These are phyloP conservation scores for Podila horticola DNA, from an alignment of 192 early-diverging fungal species.

Conservation along the genomic window DNA sequence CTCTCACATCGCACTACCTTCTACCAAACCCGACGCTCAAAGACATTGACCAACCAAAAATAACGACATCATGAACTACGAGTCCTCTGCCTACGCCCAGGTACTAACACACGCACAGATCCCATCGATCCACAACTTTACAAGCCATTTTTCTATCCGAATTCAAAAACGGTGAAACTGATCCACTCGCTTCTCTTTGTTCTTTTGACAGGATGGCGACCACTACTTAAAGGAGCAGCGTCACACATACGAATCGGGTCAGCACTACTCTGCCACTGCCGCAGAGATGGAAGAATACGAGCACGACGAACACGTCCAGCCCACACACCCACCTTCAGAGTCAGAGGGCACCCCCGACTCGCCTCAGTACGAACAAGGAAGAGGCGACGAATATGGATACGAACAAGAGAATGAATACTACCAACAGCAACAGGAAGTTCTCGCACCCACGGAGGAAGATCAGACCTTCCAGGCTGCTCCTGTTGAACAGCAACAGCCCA, in stretches of 20 bases:
- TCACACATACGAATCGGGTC: neutral
- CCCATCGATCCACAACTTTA: too few relatives aligned
- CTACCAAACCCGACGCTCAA: neutral
- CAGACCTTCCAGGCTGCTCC: neutral
- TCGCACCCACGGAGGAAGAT: neutral
- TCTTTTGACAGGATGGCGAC: neutral
- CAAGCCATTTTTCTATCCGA: too few relatives aligned
- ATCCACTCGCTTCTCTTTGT: too few relatives aligned
- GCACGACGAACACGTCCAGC: neutral
- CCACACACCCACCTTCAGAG: too few relatives aligned
- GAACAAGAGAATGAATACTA: neutral
- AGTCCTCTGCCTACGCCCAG: too few relatives aligned
- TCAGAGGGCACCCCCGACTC: neutral
- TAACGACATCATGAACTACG: too few relatives aligned
- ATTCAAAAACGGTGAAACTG: too few relatives aligned
- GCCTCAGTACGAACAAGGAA: neutral
- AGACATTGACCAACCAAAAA: too few relatives aligned
- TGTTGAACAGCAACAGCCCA: neutral
- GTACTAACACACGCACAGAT: too few relatives aligned
- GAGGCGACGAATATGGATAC: neutral
- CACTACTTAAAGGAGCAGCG: neutral
- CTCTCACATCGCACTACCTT: neutral
- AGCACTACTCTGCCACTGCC: neutral
- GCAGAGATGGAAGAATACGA: constrained; percentile 2
- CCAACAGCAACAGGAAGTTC: neutral